phyloP scores from a whole-genome alignment of 1,139 yeast species.

The Taiozyma sp. region DNA sequence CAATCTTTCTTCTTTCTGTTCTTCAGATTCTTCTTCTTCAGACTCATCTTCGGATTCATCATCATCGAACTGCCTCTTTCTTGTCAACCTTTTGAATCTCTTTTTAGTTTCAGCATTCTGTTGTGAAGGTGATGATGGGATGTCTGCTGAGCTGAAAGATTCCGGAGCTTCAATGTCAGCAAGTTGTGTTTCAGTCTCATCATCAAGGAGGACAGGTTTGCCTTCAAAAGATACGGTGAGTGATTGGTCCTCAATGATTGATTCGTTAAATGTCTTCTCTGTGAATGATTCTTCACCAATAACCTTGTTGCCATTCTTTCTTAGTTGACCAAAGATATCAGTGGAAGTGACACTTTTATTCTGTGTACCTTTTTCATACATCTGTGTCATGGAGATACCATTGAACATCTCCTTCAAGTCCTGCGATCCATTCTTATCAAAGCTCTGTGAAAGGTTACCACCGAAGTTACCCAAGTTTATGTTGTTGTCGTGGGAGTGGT shows the following conservation, averaged over 20 bases:
- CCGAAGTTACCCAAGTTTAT: constrained; percentile 31
- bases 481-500: constrained; percentile 9
- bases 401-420: constrained; percentile 9
- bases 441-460: constrained; percentile 22
- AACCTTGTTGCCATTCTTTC: constrained; percentile 6
- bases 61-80: constrained; percentile 1
- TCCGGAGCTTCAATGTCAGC: constrained; percentile 1
- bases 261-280: constrained; percentile 2
- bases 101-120: constrained; percentile 5
- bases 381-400: constrained; percentile 15
- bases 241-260: background rate
- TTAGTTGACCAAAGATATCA: constrained; percentile 14
- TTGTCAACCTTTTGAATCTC: constrained; percentile 5
- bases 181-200: constrained; percentile 5
- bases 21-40: constrained; percentile 15
- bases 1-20: constrained; percentile 16
- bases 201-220: background rate
- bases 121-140: background rate
- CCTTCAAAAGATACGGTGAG: background rate
- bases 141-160: background rate
- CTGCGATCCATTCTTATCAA: constrained; percentile 11
- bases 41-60: constrained; percentile 9
- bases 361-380: constrained; percentile 17
- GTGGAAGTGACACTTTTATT: constrained; percentile 1
- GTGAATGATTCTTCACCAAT: constrained; percentile 10